Percentiles rank a stretch among this genome's conserved stretches.
Evolutionary conservation across 805 yeast genomes (phyloP).

Genomic region (Phaffomyces opuntiae): DNA sequence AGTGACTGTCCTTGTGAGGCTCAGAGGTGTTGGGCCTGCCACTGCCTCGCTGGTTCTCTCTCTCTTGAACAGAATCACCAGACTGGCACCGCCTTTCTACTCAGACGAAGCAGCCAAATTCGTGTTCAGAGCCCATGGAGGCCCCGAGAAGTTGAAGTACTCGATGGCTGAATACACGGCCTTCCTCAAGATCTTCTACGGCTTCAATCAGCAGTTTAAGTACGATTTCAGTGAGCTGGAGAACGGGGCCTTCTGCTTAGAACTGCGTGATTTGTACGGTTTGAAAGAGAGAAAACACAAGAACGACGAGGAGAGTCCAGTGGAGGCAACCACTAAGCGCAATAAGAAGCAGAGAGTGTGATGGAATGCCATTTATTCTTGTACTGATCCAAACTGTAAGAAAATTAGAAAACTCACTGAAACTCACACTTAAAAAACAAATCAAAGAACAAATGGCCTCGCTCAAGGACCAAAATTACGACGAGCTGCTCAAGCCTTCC

Average conservation of each 20-base stretch:
- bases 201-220: constrained; percentile 7
- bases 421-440: no score
- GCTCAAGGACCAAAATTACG: no score
- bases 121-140: constrained; percentile 5
- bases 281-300: not conserved
- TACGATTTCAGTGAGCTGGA: constrained; percentile 14
- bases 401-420: not conserved
- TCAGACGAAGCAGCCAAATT: constrained; percentile 21
- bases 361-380: not conserved
- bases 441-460: no score
- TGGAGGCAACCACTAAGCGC: not conserved
- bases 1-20: constrained; percentile 3
- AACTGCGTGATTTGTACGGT: constrained; percentile 1
- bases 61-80: constrained; percentile 8
- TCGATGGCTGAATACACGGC: constrained; percentile 15
- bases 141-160: constrained; percentile 16
- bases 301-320: not conserved
- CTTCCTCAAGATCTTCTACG: constrained; percentile 11
- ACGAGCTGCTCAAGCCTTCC: no score
- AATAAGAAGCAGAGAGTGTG: not conserved
- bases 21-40: constrained; percentile 25
- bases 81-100: constrained; percentile 21
- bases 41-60: constrained; percentile 22
- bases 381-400: not conserved
- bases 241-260: constrained; percentile 19